Percentiles rank a stretch among this genome's conserved stretches.
These are phyloP conservation scores for Sporothrix mexicana DNA, from an alignment of 2,329 filamentous ascomycete species.

Conservation along the genomic window DNA sequence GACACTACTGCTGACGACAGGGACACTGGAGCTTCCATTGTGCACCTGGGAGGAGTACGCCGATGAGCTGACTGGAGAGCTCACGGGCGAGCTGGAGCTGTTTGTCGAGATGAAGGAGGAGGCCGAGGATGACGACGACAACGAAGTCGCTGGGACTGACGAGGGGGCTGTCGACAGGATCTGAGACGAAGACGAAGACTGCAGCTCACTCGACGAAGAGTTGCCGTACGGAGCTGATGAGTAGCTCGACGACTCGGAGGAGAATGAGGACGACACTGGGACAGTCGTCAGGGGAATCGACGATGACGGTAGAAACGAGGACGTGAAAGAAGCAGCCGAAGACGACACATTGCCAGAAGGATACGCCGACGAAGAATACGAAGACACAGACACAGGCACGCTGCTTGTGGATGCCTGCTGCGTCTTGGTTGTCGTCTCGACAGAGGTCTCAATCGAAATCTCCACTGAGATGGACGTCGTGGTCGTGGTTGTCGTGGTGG, in stretches of 20 bases:
- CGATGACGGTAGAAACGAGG: neutral
- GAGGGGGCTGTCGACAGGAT: neutral
- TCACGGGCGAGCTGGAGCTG: constrained; percentile 11
- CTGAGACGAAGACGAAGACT: neutral
- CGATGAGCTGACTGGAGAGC: neutral
- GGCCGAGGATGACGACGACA: neutral
- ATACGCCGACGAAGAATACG: neutral
- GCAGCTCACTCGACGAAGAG: neutral
- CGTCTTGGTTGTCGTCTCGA: constrained; percentile 9
- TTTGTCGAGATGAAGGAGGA: constrained; percentile 10
- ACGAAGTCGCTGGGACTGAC: neutral
- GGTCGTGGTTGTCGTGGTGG: constrained; percentile 21
- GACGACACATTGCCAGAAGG: neutral
- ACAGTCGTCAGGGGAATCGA: constrained; percentile 7
- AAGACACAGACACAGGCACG: neutral
- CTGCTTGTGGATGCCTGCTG: neutral
- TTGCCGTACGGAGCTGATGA: neutral
- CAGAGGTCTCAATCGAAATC: neutral
- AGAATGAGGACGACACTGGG: neutral
- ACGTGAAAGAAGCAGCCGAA: neutral
- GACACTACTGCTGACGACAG: neutral
- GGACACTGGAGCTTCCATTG: neutral
- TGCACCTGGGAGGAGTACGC: neutral
- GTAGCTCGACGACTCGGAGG: constrained; percentile 2
- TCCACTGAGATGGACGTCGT: constrained; percentile 15